Conservation (phyloP, 352 stramenopile genomes). For the Aphanomyces cochlioides region DNA sequence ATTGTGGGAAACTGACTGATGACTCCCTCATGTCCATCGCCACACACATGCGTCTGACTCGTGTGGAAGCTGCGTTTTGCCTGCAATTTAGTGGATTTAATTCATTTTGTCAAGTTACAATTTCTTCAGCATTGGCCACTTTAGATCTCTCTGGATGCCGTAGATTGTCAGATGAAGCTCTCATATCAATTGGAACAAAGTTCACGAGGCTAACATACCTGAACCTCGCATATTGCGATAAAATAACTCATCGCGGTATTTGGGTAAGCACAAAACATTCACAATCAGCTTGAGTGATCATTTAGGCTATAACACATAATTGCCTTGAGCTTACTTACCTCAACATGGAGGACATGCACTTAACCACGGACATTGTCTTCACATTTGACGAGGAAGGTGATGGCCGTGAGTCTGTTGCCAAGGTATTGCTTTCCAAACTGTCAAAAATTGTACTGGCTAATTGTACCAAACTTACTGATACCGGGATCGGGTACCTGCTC, state of each 20-base stretch:
- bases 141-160: constrained; percentile 79
- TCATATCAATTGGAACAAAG: constrained; percentile 59
- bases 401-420: constrained; percentile 69
- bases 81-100: constrained; percentile 30
- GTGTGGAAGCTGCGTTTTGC: constrained; percentile 36
- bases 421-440: constrained; percentile 65
- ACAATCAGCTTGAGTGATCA: not conserved
- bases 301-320: constrained; percentile 65
- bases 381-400: constrained; percentile 82
- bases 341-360: constrained; percentile 77
- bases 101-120: constrained; percentile 29
- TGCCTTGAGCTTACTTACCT: constrained; percentile 74
- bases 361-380: constrained; percentile 71
- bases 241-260: constrained; percentile 75
- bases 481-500: constrained; percentile 61
- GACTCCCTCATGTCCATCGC: constrained; percentile 26
- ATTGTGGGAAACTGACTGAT: constrained; percentile 41
- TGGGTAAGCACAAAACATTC: constrained; percentile 18
- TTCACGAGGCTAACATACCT: constrained; percentile 61
- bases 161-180: constrained; percentile 69
- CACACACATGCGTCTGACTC: constrained; percentile 26
- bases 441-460: constrained; percentile 58
- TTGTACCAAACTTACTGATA: constrained; percentile 68
- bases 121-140: constrained; percentile 46
- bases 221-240: constrained; percentile 76